Base-by-base conservation (phyloP, 225 moss, liverwort and hornwort species). In the Bryoerythrophyllum caledonicum region DNA sequence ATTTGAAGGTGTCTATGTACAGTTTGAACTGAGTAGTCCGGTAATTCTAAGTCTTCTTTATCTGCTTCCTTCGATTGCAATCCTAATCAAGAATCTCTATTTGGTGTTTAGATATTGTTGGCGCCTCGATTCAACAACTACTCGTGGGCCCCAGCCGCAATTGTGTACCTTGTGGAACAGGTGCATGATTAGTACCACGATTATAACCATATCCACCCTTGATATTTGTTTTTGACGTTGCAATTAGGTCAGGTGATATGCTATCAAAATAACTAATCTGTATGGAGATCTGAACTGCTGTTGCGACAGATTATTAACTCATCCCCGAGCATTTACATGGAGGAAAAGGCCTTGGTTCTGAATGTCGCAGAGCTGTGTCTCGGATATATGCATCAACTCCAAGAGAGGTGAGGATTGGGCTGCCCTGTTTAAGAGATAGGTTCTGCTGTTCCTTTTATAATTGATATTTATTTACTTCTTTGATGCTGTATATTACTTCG, bases 321-420 rank as follows among this genome's bases (percentile, higher is more conserved):
- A 46, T 89, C 89, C 67, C 91, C 92, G 27, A 74, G 73, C 14
- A 63, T 74, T 14, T 96, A 94, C 63, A 82, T 91, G 76, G 88
- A 91, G 67, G 79, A 86, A 30, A 86, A 83, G 60, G 66, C 79
- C n/a, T 73, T 96, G 43, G 88, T 90, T 30, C 68, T 90, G 37
- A 90, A 82, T 82, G 60, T 91, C 76, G 83, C 87, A 35, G 96
- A 96, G 73, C 83, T 96, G 40, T 96, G 96, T 85, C 82, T 94
- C 16, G 81, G 87, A 54, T 92, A 86, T 32, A 90, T 96, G 76
- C 88, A 90, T 82, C 91, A 82, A 70, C 77, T 89, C 82, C 80
- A 85, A 75, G 84, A 83, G 23, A 83, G 90, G 92, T 84, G 10
- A 70, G 62, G 14, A 43, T 60, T 59, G 72, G 28, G 30, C 72